Base-by-base conservation (phyloP, 768 basidiomycete genomes). In the Mycena rebaudengoi region DNA sequence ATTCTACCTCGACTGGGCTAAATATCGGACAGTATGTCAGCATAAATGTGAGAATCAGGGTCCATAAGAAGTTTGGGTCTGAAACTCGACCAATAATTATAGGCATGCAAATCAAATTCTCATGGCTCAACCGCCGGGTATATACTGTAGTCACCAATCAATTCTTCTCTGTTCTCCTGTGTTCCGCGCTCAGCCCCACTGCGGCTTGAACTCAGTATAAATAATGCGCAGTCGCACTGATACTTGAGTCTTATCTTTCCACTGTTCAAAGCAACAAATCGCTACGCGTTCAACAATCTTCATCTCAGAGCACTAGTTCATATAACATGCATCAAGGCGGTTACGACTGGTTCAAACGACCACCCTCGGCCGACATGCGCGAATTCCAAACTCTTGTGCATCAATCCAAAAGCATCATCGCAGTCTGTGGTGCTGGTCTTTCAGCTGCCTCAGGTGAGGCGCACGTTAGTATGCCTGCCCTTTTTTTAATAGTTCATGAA, bases 371-470 rank as follows among this genome's bases (percentile, higher is more conserved):
- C 12, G 72, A 78, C 44, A 73, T 79, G 59, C 26, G 65, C 8
- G 66, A 68, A 21, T 83, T 81, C 71, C 70, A 71, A 50, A 50
- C 70, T 5, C 52, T 75, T 8, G 68, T 80, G 39, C 65, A 63
- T 3, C 62, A 56, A 7, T 74, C 76, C 14, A 79, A 74, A 54
- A 73, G 74, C 41, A 79, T 82, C 29, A 75, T 81, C 21, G 77
- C 75, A 39, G 71, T 80, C 14, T 79, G 79, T 56, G 88, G 88
- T 7, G 88, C 88, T 29, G 88, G 88, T 3, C 78, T 89, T n/a
- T 89, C 87, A 23, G 87, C 87, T 54, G 86, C 85, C 23, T 89
- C 88, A 43, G 87, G 87, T 86, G 55, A 32, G 73, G 56, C n/a
- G n/a, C n/a, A 11, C 54, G 41, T 44, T 12, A 16, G n/a, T 18